Conservation (phyloP, 2,329 filamentous ascomycete genomes). For the Chaetomiaceae sp. region DNA sequence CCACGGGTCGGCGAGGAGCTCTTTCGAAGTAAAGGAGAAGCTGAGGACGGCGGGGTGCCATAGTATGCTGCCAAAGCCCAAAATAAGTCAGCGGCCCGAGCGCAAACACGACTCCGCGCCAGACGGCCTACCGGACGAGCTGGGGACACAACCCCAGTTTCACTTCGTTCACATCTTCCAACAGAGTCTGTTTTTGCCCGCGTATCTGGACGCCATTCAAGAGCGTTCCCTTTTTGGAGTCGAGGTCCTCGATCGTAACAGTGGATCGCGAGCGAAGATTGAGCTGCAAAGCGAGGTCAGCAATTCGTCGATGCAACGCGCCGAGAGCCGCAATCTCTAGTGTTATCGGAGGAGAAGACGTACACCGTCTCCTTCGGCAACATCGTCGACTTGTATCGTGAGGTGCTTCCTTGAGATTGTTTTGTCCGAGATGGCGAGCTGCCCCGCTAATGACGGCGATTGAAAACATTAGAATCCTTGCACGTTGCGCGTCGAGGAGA, state of each 20-base stretch:
- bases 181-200: slow-evolving; percentile 54
- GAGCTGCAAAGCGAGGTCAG: slow-evolving; percentile 38
- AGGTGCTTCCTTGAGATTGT: slow-evolving; percentile 87
- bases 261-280: slow-evolving; percentile 61
- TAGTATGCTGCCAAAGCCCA: slow-evolving; percentile 50
- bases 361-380: slow-evolving; percentile 64
- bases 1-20: slow-evolving; percentile 63
- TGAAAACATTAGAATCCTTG: slow-evolving; percentile 1
- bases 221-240: slow-evolving; percentile 78
- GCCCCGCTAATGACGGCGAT: slow-evolving; percentile 46
- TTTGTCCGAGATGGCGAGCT: slow-evolving; percentile 68
- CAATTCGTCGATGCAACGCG: neutral
- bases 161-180: slow-evolving; percentile 57
- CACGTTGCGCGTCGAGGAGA: neutral
- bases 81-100: neutral
- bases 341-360: no score
- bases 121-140: slow-evolving; percentile 48
- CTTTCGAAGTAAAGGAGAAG: slow-evolving; percentile 70
- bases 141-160: slow-evolving; percentile 66
- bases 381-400: slow-evolving; percentile 64
- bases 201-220: slow-evolving; percentile 70
- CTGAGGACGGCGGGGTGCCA: slow-evolving; percentile 81
- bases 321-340: no score
- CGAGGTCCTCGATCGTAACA: slow-evolving; percentile 70
- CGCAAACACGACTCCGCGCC: no score